phyloP scores from a whole-genome alignment of 768 basidiomycete genomes.

The Chalciporus pseudorubinellus region DNA sequence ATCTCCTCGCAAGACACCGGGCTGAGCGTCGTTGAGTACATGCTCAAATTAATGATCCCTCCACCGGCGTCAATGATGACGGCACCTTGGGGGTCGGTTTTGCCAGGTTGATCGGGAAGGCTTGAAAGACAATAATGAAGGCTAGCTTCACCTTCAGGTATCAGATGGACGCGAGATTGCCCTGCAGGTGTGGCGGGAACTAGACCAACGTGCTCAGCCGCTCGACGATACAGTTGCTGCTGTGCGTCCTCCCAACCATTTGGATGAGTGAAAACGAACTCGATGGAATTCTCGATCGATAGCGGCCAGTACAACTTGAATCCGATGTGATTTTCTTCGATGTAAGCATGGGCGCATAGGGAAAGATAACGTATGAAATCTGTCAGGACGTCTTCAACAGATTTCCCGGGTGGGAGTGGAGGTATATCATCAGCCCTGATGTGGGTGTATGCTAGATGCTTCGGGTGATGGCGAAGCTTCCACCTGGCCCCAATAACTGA shows the following conservation, averaged over 20 bases:
- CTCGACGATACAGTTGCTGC: slow-evolving; percentile 21
- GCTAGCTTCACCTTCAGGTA: slow-evolving; percentile 22
- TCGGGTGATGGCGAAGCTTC: slow-evolving; percentile 24
- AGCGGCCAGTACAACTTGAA: slow-evolving; percentile 13
- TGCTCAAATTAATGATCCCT: slow-evolving; percentile 37
- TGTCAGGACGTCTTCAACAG: slow-evolving; percentile 15
- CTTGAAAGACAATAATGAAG: slow-evolving; percentile 39
- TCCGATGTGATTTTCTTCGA: slow-evolving; percentile 16
- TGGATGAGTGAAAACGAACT: slow-evolving; percentile 25
- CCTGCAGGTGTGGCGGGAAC: slow-evolving; percentile 13
- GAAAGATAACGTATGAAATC: slow-evolving; percentile 24
- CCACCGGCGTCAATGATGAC: slow-evolving; percentile 46
- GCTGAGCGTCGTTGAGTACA: slow-evolving; percentile 26
- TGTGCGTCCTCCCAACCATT: slow-evolving; percentile 30
- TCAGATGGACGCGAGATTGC: slow-evolving; percentile 14
- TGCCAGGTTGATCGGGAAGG: slow-evolving; percentile 18
- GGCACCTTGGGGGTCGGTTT: slow-evolving; percentile 21
- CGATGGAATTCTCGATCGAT: slow-evolving; percentile 11
- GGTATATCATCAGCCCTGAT: slow-evolving; percentile 31
- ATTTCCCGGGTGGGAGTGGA: slow-evolving; percentile 24
- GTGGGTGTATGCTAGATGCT: slow-evolving; percentile 12
- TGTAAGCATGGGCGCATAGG: slow-evolving; percentile 13
- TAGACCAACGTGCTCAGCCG: slow-evolving; percentile 18
- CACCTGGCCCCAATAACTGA: slow-evolving; percentile 14
- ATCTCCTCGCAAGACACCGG: slow-evolving; percentile 33